These are phyloP conservation scores for Colletotrichum liaoningense DNA, from an alignment of 2,329 filamentous ascomycete genomes.

Conservation along the genomic window DNA sequence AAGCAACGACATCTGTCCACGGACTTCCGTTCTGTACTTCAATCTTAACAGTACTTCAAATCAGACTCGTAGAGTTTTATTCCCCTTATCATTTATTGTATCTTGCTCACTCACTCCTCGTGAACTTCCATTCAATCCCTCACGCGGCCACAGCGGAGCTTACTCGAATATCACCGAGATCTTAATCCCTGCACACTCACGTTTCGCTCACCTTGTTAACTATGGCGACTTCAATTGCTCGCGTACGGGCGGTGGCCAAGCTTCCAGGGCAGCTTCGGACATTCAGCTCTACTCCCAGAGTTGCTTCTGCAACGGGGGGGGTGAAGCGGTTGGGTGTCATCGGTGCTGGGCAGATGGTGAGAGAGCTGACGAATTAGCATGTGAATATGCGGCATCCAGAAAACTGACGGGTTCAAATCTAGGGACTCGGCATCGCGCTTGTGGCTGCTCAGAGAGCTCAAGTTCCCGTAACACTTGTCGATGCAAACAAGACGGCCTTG, in stretches of 20 bases:
- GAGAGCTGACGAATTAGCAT: slow-evolving; percentile 47
- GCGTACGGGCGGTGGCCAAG: slow-evolving; percentile 21
- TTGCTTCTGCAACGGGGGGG: slow-evolving; percentile 66
- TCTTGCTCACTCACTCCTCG: neutral
- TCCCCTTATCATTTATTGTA: neutral
- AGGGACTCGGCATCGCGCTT: slow-evolving; percentile 96
- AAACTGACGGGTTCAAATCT: slow-evolving; percentile 38
- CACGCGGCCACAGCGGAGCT: neutral
- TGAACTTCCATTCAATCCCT: neutral
- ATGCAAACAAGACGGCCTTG: slow-evolving; percentile 84
- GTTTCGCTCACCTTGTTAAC: slow-evolving; percentile 9
- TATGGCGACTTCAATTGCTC: slow-evolving; percentile 35
- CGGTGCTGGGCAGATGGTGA: slow-evolving; percentile 95
- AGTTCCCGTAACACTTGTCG: slow-evolving; percentile 87
- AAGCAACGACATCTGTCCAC: slow-evolving; percentile 24
- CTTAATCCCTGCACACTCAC: slow-evolving; percentile 26
- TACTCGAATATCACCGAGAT: neutral
- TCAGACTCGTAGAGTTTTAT: neutral
- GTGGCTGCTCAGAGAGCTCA: slow-evolving; percentile 88
- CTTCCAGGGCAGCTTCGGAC: slow-evolving; percentile 58
- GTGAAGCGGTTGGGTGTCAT: slow-evolving; percentile 92
- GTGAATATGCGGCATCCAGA: slow-evolving; percentile 42
- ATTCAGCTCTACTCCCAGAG: slow-evolving; percentile 77
- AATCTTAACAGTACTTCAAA: slow-evolving; percentile 6
- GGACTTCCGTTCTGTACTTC: slow-evolving; percentile 14